Evolutionary conservation across 1,284 basidiomycete genomes (phyloP), one percentile per base, ranked within the genome.

Genomic region (Marasmius oreades): DNA sequence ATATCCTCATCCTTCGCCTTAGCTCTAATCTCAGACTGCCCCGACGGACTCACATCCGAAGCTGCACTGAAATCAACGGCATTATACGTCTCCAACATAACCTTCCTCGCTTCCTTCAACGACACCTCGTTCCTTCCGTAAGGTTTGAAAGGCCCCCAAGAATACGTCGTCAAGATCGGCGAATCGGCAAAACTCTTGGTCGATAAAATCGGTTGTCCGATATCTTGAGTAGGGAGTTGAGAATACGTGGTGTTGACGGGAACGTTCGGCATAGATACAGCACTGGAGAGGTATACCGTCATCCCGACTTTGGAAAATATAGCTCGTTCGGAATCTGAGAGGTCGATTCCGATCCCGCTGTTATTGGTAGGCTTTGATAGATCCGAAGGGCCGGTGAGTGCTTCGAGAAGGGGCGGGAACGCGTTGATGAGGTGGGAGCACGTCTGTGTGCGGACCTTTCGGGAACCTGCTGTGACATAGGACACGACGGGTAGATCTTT

Each of bases 291-390:
- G 34, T 58, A 58, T 16, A 48, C 50, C 10, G 57, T 55, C 3
- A 58, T 54, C 14, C 50, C 57, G n/a, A 58, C 53, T 37, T 47
- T 37, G 3, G 57, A 37, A 43, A 58, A 58, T 3, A 58, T 26
- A 28, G 33, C 48, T 3, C 16, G 24, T 36, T 48, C 26, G 7
- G 42, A 36, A 4, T 24, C n/a, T 18, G 51, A 28, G 11, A 42
- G 39, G 5, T 42, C n/a, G n/a, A 42, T 42, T 16, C 20, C 39
- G 5, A 50, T 36, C 11, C 51, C 34, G 22, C 45, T 44, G 28
- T 55, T 42, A n/a, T 46, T 45, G 12, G 51, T 43, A 16, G 48
- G 53, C 11, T 37, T 46, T 8, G 16, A 18, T 11, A 20, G 8
- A 7, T 16, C n/a, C 16, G 10, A 7, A 16, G 39, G 5, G 16